Evolutionary conservation across 495 filamentous ascomycete species (phyloP), one percentile per base, ranked within the genome.

Genomic region (Evernia prunastri): DNA sequence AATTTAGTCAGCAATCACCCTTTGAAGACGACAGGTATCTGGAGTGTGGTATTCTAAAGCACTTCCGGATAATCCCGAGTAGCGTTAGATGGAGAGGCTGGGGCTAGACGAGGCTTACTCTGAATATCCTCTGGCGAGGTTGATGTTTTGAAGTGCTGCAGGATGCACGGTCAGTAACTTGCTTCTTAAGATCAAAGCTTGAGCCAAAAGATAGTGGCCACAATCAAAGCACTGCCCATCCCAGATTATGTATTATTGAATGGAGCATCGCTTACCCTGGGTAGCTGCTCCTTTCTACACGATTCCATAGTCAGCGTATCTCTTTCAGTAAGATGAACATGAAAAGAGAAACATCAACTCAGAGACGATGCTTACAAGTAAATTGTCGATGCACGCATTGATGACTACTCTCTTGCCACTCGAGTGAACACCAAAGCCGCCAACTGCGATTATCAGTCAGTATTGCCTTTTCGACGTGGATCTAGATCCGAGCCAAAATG

Each of bases 341-440:
- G n/a, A n/a, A n/a, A n/a, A n/a, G n/a, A n/a, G n/a, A n/a, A n/a
- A n/a, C n/a, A n/a, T n/a, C n/a, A n/a, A n/a, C n/a, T n/a, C n/a
- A n/a, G n/a, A n/a, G n/a, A 3, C 10, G 11, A 15, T 10, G 27
- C 45, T 51, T 27, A 51, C 8, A 8, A 53, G 23, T 13, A 97
- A 78, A 77, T 98, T 97, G 75, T 98, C 94, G 68, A 98, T 97
- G n/a, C 93, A 96, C 27, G 89, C 92, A 73, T 92, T 96, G 58
- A 98, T 85, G 58, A 98, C 94, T 0, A 93, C 94, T 40, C 94
- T 82, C 80, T 90, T 92, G 56, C 93, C 93, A 33, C 82, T 82
- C 63, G 85, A 89, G 78, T 96, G 89, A 49, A 97, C 92, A 49
- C 87, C 91, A 70, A 97, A 97, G 31, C 92, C 92, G 64, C 94